Evolutionary conservation across 441 rosid genomes (phyloP).

Genomic region (California macrophylla): DNA sequence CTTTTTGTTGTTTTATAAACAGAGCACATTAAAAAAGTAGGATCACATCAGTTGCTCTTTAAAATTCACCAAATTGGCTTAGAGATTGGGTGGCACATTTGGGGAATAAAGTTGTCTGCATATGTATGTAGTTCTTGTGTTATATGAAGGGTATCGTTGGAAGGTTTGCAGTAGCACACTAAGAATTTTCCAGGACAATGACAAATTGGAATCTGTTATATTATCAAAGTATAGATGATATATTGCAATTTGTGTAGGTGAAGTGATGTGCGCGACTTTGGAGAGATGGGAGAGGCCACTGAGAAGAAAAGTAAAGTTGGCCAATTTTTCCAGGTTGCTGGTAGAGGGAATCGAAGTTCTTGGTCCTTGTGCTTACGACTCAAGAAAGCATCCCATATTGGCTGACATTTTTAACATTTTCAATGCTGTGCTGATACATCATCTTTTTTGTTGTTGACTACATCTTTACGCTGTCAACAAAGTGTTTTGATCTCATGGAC

Average conservation of each 20-base stretch:
- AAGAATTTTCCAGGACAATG: neutral
- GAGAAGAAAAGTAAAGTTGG: conserved; percentile 24
- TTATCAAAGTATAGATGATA: neutral
- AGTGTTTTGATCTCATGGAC: conserved; percentile 8
- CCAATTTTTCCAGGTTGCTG: neutral
- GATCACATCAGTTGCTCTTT: too few species aligned
- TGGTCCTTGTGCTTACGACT: conserved; percentile 20
- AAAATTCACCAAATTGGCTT: neutral
- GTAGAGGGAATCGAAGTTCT: conserved; percentile 14
- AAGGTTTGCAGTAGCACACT: neutral
- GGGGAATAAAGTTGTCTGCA: neutral
- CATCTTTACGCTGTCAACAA: conserved; percentile 13
- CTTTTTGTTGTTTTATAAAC: neutral
- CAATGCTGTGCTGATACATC: neutral
- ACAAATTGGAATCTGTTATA: neutral
- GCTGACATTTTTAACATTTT: neutral
- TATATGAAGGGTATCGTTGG: neutral
- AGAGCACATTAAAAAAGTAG: too few species aligned
- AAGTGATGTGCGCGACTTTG: conserved; percentile 13
- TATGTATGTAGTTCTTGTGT: neutral
- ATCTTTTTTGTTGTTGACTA: conserved; percentile 10
- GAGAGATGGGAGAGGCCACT: conserved; percentile 6
- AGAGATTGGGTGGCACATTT: neutral
- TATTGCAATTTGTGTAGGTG: neutral
- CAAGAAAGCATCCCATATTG: conserved; percentile 18